A percentile compares a stretch with the other conserved stretches of the same genome.
phyloP scores from a whole-genome alignment of 23 red algal genomes.

The Gracilariopsis chorda region DNA sequence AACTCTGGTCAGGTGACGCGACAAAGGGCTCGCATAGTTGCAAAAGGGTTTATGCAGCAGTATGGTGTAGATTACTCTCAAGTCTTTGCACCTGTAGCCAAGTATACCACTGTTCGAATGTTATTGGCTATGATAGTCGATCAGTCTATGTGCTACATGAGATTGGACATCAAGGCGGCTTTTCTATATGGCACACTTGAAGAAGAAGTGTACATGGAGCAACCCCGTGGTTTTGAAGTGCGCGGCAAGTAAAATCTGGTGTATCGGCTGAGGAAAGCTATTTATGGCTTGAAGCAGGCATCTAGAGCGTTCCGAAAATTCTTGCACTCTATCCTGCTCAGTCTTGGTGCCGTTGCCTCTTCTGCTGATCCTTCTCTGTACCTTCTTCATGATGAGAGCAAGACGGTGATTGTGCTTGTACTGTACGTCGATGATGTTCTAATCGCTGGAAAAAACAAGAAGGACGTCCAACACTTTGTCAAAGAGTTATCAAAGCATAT shows the following conservation, averaged over 20 bases:
- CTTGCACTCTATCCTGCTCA: background rate
- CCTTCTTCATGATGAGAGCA: background rate
- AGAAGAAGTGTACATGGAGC: slow-evolving; percentile 50
- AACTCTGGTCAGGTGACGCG: background rate
- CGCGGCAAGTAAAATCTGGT: background rate
- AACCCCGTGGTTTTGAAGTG: slow-evolving; percentile 17
- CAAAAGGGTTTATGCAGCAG: slow-evolving; percentile 10
- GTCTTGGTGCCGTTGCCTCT: background rate
- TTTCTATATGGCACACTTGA: slow-evolving; percentile 10
- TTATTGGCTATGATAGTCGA: background rate
- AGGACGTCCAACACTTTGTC: background rate
- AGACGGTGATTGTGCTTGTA: background rate
- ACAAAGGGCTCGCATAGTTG: background rate
- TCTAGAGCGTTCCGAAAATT: background rate
- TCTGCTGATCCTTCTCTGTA: background rate
- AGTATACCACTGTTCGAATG: slow-evolving; percentile 4
- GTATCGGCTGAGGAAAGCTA: background rate
- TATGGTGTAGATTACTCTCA: slow-evolving; percentile 15
- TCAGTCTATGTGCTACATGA: background rate
- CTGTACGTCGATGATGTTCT: slow-evolving; percentile 25
- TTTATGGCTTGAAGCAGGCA: slow-evolving; percentile 21
- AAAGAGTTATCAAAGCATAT: background rate
- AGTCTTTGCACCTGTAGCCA: slow-evolving; percentile 25
- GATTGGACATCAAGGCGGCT: slow-evolving; percentile 33
- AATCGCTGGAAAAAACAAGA: background rate